phyloP scores from a whole-genome alignment of 345 rosid species.

The Eucalyptus erythrocorys region DNA sequence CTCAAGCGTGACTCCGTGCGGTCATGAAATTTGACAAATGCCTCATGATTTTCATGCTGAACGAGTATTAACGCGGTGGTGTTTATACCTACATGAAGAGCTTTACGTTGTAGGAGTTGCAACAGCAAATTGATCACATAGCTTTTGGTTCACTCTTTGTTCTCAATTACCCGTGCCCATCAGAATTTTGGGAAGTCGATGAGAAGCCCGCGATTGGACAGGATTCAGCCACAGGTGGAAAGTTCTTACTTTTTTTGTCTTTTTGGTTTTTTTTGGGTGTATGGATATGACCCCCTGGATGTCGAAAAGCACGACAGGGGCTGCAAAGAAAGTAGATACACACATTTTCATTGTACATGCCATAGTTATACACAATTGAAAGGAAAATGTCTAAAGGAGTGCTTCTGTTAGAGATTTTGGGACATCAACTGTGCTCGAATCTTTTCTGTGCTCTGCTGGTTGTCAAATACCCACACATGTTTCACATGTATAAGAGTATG shows the following conservation, averaged over 20 bases:
- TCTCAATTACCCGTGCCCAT: neutral
- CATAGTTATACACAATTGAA: neutral
- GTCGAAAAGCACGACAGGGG: neutral
- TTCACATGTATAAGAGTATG: neutral
- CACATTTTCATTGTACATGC: neutral
- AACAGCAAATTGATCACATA: neutral
- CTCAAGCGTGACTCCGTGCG: slow-evolving; percentile 13
- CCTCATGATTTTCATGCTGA: neutral
- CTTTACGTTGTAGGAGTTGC: neutral
- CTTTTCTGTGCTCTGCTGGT: neutral
- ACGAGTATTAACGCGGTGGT: neutral
- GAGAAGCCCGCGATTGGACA: neutral
- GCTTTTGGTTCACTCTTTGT: neutral
- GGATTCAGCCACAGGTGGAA: neutral
- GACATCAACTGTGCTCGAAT: neutral
- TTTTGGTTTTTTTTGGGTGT: neutral
- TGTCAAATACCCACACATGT: neutral
- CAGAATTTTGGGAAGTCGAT: neutral
- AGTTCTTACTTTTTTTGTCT: neutral
- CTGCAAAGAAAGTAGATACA: neutral
- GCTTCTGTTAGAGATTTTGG: neutral
- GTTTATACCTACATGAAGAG: neutral
- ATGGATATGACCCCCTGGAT: neutral
- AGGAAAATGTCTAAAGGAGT: neutral
- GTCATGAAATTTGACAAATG: neutral